Base-by-base conservation (phyloP, 2,329 filamentous ascomycete species). In the Trichoderma sp. region DNA sequence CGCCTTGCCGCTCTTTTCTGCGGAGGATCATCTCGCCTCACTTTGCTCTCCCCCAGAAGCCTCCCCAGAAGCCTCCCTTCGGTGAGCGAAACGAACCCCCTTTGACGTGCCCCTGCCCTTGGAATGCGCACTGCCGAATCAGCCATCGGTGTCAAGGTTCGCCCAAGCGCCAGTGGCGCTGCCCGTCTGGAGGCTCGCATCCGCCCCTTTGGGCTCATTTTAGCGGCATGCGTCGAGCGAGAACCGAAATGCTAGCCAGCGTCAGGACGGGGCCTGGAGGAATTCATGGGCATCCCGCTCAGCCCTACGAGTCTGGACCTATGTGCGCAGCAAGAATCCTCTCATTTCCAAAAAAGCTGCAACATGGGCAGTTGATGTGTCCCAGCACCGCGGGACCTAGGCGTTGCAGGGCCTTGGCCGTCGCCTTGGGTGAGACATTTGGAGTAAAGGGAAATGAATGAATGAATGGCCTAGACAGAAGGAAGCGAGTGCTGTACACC, bases 81-180 rank as follows among this genome's bases (percentile, higher is more conserved):
- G 56, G 37, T 39, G 35, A 59, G 25, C 22, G 17, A 42, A 39
- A 29, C n/a, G 25, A 53, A 34, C 48, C 50, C 22, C 25, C 34
- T 54, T 7, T 34, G 9, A 39, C 19, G n/a, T 22, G 8, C n/a
- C 34, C 45, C 39, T n/a, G n/a, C 48, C 29, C 8, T 53, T 32
- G 15, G 8, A 19, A 37, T 27, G 48, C 45, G 27, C 45, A 3
- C 19, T 37, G 52, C 50, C 61, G 37, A 57, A 35, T 45, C 42
- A 45, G 52, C 61, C 19, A 42, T 58, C 60, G 52, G 37, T 29
- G 61, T 64, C 37, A 42, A 34, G 52, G 35, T 48, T 32, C 37
- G 50, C 59, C 52, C 66, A 68, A 64, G 59, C 66, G 66, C 66
- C 66, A 61, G 59, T 68, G 60, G 66, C 66, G 59, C 66, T 34